These are phyloP conservation scores for Arachis hypogaea DNA, from an alignment of 306 rosid species.

Conservation along the genomic window DNA sequence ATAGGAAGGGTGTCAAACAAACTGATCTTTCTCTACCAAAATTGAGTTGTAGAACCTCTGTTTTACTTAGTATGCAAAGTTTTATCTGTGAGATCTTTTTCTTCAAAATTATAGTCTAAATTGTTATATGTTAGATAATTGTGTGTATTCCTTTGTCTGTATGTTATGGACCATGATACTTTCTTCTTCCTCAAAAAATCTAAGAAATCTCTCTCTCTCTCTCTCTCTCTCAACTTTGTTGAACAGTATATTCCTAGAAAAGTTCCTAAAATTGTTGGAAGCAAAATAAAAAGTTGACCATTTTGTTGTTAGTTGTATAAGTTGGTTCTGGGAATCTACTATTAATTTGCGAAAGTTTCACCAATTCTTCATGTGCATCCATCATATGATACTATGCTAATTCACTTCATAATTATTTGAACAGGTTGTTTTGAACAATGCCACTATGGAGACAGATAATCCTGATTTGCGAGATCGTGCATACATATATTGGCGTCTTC, in stretches of 20 bases:
- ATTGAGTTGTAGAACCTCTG: constrained; percentile 10
- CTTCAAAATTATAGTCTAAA: constrained; percentile 6
- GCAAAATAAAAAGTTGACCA: constrained; percentile 4
- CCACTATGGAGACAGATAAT: constrained; percentile 97
- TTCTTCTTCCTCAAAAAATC: background rate
- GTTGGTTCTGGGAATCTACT: constrained; percentile 2
- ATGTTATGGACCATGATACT: background rate
- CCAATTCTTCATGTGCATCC: constrained; percentile 14
- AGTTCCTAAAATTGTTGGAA: constrained; percentile 15
- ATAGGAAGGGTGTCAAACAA: constrained; percentile 3
- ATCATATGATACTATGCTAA: constrained; percentile 20
- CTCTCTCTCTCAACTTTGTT: background rate
- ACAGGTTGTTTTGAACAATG: constrained; percentile 98
- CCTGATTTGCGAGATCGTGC: constrained; percentile 99
- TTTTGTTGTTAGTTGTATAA: constrained; percentile 22
- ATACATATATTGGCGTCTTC: constrained; percentile 99
- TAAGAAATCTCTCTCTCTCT: no score
- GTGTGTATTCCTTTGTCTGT: background rate
- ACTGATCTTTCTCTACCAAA: constrained; percentile 12
- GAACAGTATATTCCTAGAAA: constrained; percentile 8
- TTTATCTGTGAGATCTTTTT: constrained; percentile 1
- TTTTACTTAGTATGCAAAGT: constrained; percentile 21
- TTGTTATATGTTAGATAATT: background rate
- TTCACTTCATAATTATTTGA: constrained; percentile 41
- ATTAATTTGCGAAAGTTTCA: background rate